Evolutionary conservation across 306 rosid genomes (phyloP), one percentile per base, ranked within the genome.

Genomic region (Prinsepia uniflora): DNA sequence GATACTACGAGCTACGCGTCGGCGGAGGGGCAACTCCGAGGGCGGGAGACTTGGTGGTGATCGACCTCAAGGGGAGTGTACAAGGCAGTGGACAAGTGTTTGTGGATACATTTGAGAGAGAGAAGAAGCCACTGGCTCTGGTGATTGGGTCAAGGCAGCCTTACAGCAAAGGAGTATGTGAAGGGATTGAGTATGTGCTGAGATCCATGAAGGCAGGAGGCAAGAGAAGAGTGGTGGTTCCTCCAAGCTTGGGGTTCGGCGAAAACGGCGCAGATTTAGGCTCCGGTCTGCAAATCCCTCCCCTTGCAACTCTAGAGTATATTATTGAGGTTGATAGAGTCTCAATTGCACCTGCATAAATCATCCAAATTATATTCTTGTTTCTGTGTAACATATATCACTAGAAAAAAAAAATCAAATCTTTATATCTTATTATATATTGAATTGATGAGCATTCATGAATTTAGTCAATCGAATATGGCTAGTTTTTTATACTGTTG

Each of bases 261-360:
- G 95, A 94, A 45, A 71, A 81, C 42, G 96, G 97, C 70, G 95
- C 96, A 48, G 97, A 91, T 80, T 82, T 91, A 39, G 99, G 97
- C 13, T 44, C 84, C 64, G 95, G 87, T 40, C 81, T 85, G 58
- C 84, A 86, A 72, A 87, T 94, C 66, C 97, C 97, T 63, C 90
- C 96, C 50, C 76, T 18, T 74, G 92, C 96, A 43, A 89, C 96
- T n/a, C 87, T 89, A 24, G 97, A 91, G 36, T 94, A 89, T 56
- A 43, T 82, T 68, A 83, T 94, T 50, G 88, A 91, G 86, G 80
- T 94, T 82, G 99, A 87, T 7, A 87, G 81, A 81, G 99, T 91
- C 44, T 91, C 99, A 72, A 91, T 91, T 77, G 99, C 99, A 50
- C 96, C 99, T 0, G 90, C 92, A 71, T 94, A 71, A 85, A n/a